Conservation (phyloP, 2,329 filamentous ascomycete genomes). For the Aspergillus transmontanensis region DNA sequence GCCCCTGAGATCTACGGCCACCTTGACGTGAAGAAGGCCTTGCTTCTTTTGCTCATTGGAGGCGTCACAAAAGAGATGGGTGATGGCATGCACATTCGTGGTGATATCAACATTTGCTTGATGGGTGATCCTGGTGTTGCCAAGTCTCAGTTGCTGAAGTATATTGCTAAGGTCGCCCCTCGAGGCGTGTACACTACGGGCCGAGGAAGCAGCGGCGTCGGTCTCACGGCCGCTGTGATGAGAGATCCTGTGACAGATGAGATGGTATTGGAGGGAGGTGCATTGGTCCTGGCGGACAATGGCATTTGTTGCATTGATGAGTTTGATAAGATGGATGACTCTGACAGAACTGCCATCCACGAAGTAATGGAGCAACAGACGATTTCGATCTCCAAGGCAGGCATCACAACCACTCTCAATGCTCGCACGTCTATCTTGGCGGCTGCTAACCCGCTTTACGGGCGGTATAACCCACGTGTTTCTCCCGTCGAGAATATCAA, state of each 20-base stretch:
- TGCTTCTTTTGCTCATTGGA: constrained; percentile 91
- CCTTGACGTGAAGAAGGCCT: constrained; percentile 94
- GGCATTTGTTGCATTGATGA: constrained; percentile 85
- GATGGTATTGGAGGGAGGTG: constrained; percentile 78
- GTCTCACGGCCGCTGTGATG: constrained; percentile 79
- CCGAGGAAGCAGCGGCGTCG: constrained; percentile 78
- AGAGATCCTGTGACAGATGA: constrained; percentile 79
- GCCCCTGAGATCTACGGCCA: constrained; percentile 97
- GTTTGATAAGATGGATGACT: constrained; percentile 84
- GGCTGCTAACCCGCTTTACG: constrained; percentile 95
- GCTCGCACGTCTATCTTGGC: constrained; percentile 94
- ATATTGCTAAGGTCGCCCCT: constrained; percentile 96
- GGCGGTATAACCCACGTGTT: constrained; percentile 95
- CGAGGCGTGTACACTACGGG: constrained; percentile 85
- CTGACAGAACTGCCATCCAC: constrained; percentile 77
- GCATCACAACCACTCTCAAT: constrained; percentile 95
- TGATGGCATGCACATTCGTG: constrained; percentile 97
- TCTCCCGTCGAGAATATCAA: constrained; percentile 99
- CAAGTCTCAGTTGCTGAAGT: constrained; percentile 97
- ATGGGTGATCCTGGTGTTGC: constrained; percentile 99
- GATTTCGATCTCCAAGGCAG: constrained; percentile 83
- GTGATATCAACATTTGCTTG: constrained; percentile 96
- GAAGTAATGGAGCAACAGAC: constrained; percentile 90
- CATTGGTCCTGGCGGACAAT: constrained; percentile 76
- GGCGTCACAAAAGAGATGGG: constrained; percentile 96